Percentiles rank a stretch among this genome's conserved stretches.
These are phyloP conservation scores for Echeveria elegans DNA, from an alignment of 164 flowering plant genomes.

Conservation along the genomic window DNA sequence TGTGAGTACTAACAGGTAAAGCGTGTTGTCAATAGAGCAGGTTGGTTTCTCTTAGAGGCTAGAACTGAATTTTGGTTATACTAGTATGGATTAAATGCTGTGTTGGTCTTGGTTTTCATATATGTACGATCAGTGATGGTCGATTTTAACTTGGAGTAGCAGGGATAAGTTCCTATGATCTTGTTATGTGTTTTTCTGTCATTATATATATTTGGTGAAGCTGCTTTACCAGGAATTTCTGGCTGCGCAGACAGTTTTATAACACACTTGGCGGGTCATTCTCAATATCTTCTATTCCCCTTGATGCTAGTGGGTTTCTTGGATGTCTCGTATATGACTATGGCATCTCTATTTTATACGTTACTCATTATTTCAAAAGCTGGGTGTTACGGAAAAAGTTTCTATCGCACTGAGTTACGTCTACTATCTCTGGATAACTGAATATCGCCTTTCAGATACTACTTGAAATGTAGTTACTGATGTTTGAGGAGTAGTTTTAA, in stretches of 20 bases:
- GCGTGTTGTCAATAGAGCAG: constrained; percentile 6
- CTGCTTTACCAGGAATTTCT: neutral
- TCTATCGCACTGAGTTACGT: neutral
- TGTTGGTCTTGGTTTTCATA: constrained; percentile 5
- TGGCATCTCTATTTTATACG: neutral
- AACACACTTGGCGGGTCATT: neutral
- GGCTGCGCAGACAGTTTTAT: neutral
- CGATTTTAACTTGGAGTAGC: constrained; percentile 2
- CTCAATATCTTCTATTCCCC: neutral
- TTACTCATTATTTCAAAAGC: neutral
- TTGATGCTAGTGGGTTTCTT: neutral
- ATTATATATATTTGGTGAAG: neutral
- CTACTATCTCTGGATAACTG: neutral
- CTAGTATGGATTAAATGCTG: neutral
- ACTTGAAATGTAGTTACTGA: neutral
- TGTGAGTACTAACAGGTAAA: neutral
- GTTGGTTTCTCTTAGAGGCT: neutral
- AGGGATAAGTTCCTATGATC: neutral
- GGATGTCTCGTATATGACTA: neutral
- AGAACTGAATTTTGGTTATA: neutral
- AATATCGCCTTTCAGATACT: neutral
- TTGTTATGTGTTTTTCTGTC: neutral
- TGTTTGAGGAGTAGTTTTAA: neutral
- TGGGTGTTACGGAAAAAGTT: neutral
- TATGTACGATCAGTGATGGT: neutral